Percentiles rank a stretch among this genome's conserved stretches.
Evolutionary conservation across 768 basidiomycete genomes (phyloP).

Genomic region (Coprinopsis cinerea): DNA sequence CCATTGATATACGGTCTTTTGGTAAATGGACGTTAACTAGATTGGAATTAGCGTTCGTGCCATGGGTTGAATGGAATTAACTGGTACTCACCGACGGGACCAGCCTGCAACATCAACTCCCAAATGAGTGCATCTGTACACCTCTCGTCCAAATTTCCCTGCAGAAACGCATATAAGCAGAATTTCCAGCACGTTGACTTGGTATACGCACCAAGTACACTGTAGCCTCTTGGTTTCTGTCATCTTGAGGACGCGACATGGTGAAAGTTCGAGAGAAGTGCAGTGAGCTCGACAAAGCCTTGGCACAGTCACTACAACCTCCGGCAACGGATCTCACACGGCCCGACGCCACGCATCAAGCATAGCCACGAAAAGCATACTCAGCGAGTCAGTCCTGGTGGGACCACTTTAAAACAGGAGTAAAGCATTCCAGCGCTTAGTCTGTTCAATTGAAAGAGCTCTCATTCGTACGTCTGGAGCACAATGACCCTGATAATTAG

Average conservation of each 20-base stretch:
- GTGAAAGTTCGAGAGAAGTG: conserved; percentile 11
- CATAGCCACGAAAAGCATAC: too few relatives aligned
- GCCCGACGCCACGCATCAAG: too few relatives aligned
- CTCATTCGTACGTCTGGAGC: too few relatives aligned
- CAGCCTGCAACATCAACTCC: conserved; percentile 99
- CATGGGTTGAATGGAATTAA: not conserved
- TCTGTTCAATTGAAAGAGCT: too few relatives aligned
- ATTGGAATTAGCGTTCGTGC: not conserved
- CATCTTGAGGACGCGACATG: conserved; percentile 76
- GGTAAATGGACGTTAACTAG: conserved; percentile 95
- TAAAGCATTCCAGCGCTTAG: too few relatives aligned
- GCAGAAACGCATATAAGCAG: not conserved
- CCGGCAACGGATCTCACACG: too few relatives aligned
- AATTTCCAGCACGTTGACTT: not conserved
- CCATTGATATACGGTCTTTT: conserved; percentile 97
- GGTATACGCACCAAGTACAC: conserved; percentile 75
- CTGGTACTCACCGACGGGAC: conserved; percentile 79
- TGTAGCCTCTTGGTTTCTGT: conserved; percentile 88
- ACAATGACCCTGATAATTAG: too few relatives aligned
- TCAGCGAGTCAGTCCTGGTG: too few relatives aligned
- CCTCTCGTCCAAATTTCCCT: conserved; percentile 97
- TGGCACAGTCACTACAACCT: not conserved
- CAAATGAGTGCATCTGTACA: conserved; percentile 91
- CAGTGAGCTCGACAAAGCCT: not conserved
- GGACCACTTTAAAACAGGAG: too few relatives aligned